Percentiles rank a stretch among this genome's conserved stretches.
Conservation (phyloP, 108 stramenopile species). For the Cyclostephanos invisitatus region DNA sequence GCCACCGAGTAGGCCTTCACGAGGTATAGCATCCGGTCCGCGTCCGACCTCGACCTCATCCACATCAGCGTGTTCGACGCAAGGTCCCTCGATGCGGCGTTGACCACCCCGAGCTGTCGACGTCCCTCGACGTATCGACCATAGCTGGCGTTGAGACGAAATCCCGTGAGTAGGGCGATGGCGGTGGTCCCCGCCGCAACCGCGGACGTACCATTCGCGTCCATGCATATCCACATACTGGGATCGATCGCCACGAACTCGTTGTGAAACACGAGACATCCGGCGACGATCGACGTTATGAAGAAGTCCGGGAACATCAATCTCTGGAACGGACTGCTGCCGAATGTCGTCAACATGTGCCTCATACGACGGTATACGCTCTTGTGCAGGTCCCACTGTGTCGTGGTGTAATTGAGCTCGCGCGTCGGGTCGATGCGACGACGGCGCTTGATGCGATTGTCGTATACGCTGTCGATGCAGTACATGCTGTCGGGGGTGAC, state of each 20-base stretch:
- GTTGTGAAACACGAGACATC: slow-evolving; percentile 55
- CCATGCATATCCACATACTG: slow-evolving; percentile 15
- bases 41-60: slow-evolving; percentile 23
- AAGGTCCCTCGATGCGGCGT: slow-evolving; percentile 49
- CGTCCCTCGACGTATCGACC: slow-evolving; percentile 54
- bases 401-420: slow-evolving; percentile 51
- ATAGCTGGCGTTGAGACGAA: slow-evolving; percentile 57
- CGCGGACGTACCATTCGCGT: slow-evolving; percentile 29
- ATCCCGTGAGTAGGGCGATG: slow-evolving; percentile 55
- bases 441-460: slow-evolving; percentile 37
- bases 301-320: slow-evolving; percentile 59
- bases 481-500: slow-evolving; percentile 26
- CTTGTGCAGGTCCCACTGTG: slow-evolving; percentile 55
- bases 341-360: slow-evolving; percentile 36
- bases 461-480: slow-evolving; percentile 37
- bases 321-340: slow-evolving; percentile 48
- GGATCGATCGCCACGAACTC: slow-evolving; percentile 23
- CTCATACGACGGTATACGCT: slow-evolving; percentile 46
- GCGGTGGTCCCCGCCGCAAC: slow-evolving; percentile 60
- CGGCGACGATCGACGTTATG: slow-evolving; percentile 38
- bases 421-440: slow-evolving; percentile 49
- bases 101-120: slow-evolving; percentile 30
- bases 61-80: slow-evolving; percentile 55
- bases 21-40: slow-evolving; percentile 42
- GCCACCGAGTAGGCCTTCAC: slow-evolving; percentile 56